A percentile compares a stretch with the other conserved stretches of the same genome.
phyloP scores from a whole-genome alignment of 148 eudicot genomes.

The Oxyria digyna region DNA sequence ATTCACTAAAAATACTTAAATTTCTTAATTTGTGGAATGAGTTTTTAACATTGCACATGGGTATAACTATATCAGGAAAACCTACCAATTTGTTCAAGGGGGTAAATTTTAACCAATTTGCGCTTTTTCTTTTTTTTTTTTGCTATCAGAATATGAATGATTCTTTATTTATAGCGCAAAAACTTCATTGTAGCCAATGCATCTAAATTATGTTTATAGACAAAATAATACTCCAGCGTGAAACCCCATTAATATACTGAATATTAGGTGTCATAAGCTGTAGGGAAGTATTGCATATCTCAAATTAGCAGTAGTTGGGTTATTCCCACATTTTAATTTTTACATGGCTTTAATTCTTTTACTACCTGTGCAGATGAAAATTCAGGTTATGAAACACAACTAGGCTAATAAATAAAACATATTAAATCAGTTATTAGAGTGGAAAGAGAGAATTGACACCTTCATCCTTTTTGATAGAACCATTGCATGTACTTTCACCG shows the following conservation, averaged over 20 bases:
- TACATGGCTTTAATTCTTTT: neutral
- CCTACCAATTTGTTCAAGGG: neutral
- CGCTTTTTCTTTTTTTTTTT: too few species aligned
- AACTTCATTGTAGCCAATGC: neutral
- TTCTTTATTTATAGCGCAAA: neutral
- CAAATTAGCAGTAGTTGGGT: neutral
- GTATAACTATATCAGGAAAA: neutral
- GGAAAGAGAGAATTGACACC: slow-evolving; percentile 25
- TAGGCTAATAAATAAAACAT: neutral
- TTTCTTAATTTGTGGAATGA: neutral
- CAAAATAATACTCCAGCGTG: neutral
- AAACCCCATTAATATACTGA: neutral
- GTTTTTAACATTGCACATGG: neutral
- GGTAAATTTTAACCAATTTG: neutral
- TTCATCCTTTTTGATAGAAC: slow-evolving; percentile 21
- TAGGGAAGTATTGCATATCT: neutral
- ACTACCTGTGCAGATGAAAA: neutral
- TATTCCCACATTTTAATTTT: neutral
- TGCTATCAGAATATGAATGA: neutral
- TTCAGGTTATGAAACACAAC: neutral
- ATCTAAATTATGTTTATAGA: neutral
- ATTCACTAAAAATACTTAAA: neutral
- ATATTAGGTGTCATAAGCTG: neutral
- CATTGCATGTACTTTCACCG: slow-evolving; percentile 23
- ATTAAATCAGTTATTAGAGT: neutral